A percentile compares a stretch with the other conserved stretches of the same genome.
Conservation (phyloP, 768 basidiomycete genomes). For the Suillus decipiens region DNA sequence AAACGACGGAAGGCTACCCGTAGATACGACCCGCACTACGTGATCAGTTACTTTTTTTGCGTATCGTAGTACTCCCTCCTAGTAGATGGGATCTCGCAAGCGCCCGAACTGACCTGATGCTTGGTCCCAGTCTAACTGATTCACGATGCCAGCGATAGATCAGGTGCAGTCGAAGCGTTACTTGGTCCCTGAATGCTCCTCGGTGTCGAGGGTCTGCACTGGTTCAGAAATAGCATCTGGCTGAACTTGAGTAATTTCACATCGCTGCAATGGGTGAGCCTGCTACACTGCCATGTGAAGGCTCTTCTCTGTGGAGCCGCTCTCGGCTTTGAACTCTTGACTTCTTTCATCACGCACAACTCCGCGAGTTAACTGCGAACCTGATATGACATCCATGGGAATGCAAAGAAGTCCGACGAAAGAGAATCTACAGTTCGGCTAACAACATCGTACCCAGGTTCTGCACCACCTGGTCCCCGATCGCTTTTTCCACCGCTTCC, state of each 20-base stretch:
- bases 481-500: conserved; percentile 96
- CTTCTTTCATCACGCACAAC: conserved; percentile 3
- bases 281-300: conserved; percentile 4
- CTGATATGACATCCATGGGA: conserved; percentile 12
- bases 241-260: background rate
- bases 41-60: background rate
- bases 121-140: background rate
- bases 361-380: conserved; percentile 1
- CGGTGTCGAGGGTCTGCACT: conserved; percentile 1
- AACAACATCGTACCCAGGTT: conserved; percentile 93
- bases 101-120: background rate
- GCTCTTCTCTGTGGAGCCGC: background rate
- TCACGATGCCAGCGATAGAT: background rate
- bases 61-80: background rate
- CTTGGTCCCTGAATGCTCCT: conserved; percentile 1
- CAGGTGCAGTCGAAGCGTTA: background rate
- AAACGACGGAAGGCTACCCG: background rate
- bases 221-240: conserved; percentile 3
- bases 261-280: background rate
- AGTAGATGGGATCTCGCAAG: background rate
- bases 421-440: conserved; percentile 70
- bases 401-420: conserved; percentile 13
- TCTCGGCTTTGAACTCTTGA: background rate
- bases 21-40: background rate
- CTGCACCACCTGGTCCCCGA: conserved; percentile 97